Evolutionary conservation across 2,329 filamentous ascomycete genomes (phyloP).

Genomic region (Neurospora sp.): DNA sequence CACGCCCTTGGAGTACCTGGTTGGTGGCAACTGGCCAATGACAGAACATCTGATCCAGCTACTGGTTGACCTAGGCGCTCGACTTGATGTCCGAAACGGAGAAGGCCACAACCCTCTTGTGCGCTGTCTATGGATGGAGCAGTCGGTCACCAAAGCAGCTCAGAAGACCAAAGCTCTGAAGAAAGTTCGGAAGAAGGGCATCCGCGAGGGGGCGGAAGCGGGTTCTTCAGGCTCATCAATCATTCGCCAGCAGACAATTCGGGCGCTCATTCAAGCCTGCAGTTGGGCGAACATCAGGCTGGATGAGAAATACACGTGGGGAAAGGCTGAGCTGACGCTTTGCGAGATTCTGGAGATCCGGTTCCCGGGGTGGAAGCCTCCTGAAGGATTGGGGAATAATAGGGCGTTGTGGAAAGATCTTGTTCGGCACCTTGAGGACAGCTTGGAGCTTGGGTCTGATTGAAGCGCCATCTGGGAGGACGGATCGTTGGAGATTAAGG

Average conservation of each 20-base stretch:
- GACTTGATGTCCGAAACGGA: not conserved
- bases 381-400: not conserved
- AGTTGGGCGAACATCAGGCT: not conserved
- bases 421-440: not conserved
- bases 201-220: not conserved
- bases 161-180: not conserved
- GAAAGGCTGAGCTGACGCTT: not conserved
- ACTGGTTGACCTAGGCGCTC: not conserved
- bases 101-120: not conserved
- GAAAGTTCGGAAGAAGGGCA: not conserved
- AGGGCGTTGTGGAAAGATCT: not conserved
- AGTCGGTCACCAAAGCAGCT: not conserved
- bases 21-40: not conserved
- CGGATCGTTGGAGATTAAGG: not conserved
- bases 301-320: not conserved
- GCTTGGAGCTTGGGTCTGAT: not conserved
- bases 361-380: not conserved
- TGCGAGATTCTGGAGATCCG: not conserved
- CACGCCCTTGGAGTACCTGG: not conserved
- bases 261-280: not conserved
- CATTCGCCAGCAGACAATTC: not conserved
- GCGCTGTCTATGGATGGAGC: not conserved
- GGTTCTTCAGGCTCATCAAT: not conserved
- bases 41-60: not conserved
- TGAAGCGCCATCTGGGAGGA: not conserved